Conservation (phyloP, 2,329 filamentous ascomycete species). For the Fusarium sp. region DNA sequence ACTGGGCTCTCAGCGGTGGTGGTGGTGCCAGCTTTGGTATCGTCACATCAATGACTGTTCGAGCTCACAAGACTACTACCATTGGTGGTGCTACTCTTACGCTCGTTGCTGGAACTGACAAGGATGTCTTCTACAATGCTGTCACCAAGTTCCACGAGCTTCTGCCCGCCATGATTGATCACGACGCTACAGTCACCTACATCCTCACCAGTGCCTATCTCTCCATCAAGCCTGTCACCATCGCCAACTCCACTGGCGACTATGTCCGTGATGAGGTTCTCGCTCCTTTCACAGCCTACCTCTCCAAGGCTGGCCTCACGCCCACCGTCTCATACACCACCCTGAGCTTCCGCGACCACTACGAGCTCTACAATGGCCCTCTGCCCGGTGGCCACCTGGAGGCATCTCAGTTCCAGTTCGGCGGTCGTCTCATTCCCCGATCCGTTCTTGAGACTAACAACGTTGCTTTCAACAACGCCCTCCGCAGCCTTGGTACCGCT, state of each 20-base stretch:
- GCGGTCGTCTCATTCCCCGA: conserved; percentile 56
- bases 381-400: conserved; percentile 49
- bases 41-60: conserved; percentile 64
- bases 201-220: conserved; percentile 59
- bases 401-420: conserved; percentile 45
- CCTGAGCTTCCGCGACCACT: conserved; percentile 48
- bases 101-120: not conserved
- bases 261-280: not conserved
- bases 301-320: not conserved
- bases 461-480: not conserved
- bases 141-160: not conserved
- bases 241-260: conserved; percentile 50
- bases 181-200: conserved; percentile 61
- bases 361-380: conserved; percentile 54
- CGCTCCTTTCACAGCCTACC: not conserved
- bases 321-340: not conserved
- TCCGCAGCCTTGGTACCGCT: not conserved
- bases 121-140: conserved; percentile 2
- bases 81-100: conserved; percentile 1
- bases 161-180: conserved; percentile 59
- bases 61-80: conserved; percentile 49
- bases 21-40: conserved; percentile 69
- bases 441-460: conserved; percentile 25
- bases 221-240: conserved; percentile 50
- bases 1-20: conserved; percentile 70